A percentile compares a stretch with the other conserved stretches of the same genome.
Evolutionary conservation across 768 basidiomycete species (phyloP).

Genomic region (Trichaptum fuscoviolaceum): DNA sequence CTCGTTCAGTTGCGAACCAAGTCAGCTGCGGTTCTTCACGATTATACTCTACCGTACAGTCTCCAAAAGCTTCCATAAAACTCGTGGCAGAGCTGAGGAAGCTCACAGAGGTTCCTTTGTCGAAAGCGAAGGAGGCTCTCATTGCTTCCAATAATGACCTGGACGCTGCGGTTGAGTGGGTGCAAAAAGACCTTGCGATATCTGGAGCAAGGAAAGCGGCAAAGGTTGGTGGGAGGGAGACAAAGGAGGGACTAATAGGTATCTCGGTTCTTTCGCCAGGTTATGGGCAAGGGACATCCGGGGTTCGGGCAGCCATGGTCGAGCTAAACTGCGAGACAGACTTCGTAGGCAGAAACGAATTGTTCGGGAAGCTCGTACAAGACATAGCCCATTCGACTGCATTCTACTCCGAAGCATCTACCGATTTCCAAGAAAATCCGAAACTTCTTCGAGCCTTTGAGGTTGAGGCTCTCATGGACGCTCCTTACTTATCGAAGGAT

Average conservation of each 20-base stretch:
- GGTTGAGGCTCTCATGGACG: constrained; percentile 49
- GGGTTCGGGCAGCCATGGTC: constrained; percentile 76
- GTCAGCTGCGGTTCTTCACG: constrained; percentile 23
- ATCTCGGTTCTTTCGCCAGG: constrained; percentile 71
- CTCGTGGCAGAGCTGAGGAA: constrained; percentile 86
- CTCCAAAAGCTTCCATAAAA: constrained; percentile 58
- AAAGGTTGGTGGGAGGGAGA: constrained; percentile 71
- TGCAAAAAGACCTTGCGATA: constrained; percentile 64
- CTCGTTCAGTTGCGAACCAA: not conserved
- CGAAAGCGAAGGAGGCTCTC: constrained; percentile 87
- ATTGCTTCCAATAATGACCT: constrained; percentile 68
- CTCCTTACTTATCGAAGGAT: constrained; percentile 50
- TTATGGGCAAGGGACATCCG: constrained; percentile 34
- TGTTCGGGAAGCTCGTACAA: constrained; percentile 71
- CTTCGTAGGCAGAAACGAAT: constrained; percentile 83
- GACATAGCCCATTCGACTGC: constrained; percentile 84
- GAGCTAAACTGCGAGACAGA: constrained; percentile 97
- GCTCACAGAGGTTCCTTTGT: constrained; percentile 73
- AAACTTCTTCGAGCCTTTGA: constrained; percentile 44
- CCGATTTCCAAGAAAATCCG: constrained; percentile 11
- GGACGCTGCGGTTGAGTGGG: constrained; percentile 70
- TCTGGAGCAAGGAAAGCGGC: constrained; percentile 77
- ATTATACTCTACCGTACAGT: constrained; percentile 45
- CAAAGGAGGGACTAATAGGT: constrained; percentile 76
- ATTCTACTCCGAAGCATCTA: constrained; percentile 54